Conservation (phyloP, 148 eudicot genomes). For the Fagopyrum homotropicum region DNA sequence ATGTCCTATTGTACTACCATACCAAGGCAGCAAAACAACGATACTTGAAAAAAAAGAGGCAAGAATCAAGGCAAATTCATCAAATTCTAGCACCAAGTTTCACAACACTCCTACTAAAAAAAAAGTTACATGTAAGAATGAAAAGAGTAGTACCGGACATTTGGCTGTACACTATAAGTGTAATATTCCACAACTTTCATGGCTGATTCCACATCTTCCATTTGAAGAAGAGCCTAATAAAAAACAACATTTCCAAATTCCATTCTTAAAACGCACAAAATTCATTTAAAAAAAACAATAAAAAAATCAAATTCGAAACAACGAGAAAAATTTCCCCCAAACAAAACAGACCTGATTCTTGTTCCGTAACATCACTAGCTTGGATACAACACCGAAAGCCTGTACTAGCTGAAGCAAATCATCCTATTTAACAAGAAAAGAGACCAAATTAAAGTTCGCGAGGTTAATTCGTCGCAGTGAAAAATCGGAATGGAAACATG, state of each 20-base stretch:
- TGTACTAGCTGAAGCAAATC: slow-evolving; percentile 34
- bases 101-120: not conserved
- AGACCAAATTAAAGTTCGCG: not conserved
- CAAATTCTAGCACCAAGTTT: not conserved
- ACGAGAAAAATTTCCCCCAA: not conserved
- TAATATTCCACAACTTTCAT: slow-evolving; percentile 27
- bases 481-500: not conserved
- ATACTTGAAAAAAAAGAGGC: not conserved
- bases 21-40: not conserved
- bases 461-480: not conserved
- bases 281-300: not conserved
- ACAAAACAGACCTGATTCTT: slow-evolving; percentile 29
- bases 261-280: not conserved
- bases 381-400: slow-evolving; percentile 32
- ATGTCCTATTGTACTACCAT: not conserved
- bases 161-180: slow-evolving; percentile 26
- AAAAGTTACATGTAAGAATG: not conserved
- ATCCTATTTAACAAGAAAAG: slow-evolving; percentile 18
- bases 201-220: slow-evolving; percentile 33
- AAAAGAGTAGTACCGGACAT: slow-evolving; percentile 25
- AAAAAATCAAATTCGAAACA: not conserved
- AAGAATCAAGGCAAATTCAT: not conserved
- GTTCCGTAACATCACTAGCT: slow-evolving; percentile 37
- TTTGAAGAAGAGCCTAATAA: slow-evolving; percentile 25
- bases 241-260: not conserved